A percentile compares a stretch with the other conserved stretches of the same genome.
These are phyloP conservation scores for Candida lessepsii DNA, from an alignment of 805 yeast genomes.

Conservation along the genomic window DNA sequence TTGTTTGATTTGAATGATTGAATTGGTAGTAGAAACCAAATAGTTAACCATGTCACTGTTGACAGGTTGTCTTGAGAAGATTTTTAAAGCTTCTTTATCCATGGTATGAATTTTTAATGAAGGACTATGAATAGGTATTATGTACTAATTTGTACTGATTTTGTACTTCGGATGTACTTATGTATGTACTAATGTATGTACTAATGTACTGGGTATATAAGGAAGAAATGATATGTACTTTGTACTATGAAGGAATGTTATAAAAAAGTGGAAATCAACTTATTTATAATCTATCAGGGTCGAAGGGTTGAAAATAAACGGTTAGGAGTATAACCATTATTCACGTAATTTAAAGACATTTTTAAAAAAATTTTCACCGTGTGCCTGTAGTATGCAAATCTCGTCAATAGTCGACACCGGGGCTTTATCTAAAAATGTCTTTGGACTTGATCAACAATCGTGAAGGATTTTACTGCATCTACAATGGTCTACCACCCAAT, in stretches of 20 bases:
- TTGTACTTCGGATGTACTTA: background rate
- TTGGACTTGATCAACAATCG: background rate
- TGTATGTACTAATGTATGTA: background rate
- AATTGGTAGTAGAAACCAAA: constrained; percentile 56
- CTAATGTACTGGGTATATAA: background rate
- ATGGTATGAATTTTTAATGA: constrained; percentile 1
- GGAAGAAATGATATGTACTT: background rate
- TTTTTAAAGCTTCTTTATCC: constrained; percentile 47
- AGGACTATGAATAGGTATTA: background rate
- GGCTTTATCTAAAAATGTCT: constrained; percentile 2
- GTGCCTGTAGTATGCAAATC: background rate
- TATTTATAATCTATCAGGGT: constrained; percentile 7
- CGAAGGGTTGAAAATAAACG: constrained; percentile 9
- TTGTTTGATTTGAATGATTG: constrained; percentile 50
- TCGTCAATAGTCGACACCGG: constrained; percentile 3
- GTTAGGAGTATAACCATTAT: constrained; percentile 7
- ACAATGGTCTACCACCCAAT: constrained; percentile 1
- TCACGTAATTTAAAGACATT: constrained; percentile 8
- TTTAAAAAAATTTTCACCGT: constrained; percentile 6
- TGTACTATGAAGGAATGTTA: background rate
- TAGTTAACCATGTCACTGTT: constrained; percentile 55
- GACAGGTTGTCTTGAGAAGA: constrained; percentile 57
- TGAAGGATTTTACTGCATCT: background rate
- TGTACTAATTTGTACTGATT: too few species aligned
- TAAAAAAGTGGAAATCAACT: background rate